A percentile compares a stretch with the other conserved stretches of the same genome.
Conservation (phyloP, 257 asterid genomes). For the Solanum ossicruentum region DNA sequence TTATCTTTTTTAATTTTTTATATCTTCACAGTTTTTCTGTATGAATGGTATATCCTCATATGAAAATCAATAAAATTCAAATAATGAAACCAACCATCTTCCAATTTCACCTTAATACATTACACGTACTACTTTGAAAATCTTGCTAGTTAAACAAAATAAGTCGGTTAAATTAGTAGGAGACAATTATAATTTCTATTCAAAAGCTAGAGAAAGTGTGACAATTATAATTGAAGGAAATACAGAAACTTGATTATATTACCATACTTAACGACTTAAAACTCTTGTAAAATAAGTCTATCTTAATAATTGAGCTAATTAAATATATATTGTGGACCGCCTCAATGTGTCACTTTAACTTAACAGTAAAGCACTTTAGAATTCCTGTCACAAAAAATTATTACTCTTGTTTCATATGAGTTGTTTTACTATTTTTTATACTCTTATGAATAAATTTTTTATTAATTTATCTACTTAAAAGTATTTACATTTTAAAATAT, state of each 20-base stretch:
- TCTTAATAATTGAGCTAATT: slow-evolving; percentile 18
- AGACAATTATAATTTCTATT: background rate
- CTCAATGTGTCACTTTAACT: slow-evolving; percentile 12
- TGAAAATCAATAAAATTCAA: background rate
- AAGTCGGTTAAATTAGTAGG: background rate
- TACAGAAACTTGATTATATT: background rate
- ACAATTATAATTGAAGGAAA: background rate
- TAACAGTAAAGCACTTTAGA: slow-evolving; percentile 19
- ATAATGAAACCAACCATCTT: background rate
- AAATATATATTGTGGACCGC: slow-evolving; percentile 8
- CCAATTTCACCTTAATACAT: background rate
- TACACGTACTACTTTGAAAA: background rate
- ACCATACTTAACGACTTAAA: background rate
- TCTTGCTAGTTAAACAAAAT: background rate
- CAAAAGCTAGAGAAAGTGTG: background rate
- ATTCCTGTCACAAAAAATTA: background rate
- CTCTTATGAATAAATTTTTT: too few species aligned
- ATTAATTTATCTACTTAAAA: too few species aligned
- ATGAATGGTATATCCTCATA: background rate
- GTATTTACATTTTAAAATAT: too few species aligned
- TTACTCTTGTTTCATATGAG: too few species aligned
- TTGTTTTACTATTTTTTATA: too few species aligned
- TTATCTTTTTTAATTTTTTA: too few species aligned
- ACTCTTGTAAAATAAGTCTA: background rate
- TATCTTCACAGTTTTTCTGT: background rate